A percentile compares a stretch with the other conserved stretches of the same genome.
Conservation (phyloP, 495 filamentous ascomycete species). For the Penicillium argentinense region DNA sequence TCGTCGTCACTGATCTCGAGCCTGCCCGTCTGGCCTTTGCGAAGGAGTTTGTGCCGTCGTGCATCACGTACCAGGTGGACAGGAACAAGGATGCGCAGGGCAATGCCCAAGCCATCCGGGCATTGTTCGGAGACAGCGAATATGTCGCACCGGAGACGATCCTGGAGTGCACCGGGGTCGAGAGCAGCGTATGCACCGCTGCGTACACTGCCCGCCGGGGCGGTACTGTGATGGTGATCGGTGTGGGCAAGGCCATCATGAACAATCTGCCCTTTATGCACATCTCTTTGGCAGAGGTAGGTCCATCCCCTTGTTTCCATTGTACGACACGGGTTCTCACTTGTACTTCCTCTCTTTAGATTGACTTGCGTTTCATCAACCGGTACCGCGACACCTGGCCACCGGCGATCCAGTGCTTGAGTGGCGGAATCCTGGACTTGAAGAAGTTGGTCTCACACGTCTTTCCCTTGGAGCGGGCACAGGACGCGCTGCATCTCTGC, state of each 20-base stretch:
- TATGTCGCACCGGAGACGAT: conserved; percentile 56
- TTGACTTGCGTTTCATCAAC: conserved; percentile 63
- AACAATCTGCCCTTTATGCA: conserved; percentile 69
- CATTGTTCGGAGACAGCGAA: conserved; percentile 46
- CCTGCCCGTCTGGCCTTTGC: conserved; percentile 56
- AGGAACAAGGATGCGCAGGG: conserved; percentile 42
- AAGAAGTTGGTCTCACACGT: conserved; percentile 70
- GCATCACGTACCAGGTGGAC: conserved; percentile 54
- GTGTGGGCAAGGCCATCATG: conserved; percentile 59
- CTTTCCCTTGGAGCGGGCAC: conserved; percentile 55
- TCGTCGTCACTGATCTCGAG: conserved; percentile 65
- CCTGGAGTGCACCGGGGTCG: conserved; percentile 64
- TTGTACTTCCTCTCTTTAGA: conserved; percentile 36
- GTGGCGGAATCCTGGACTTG: conserved; percentile 54
- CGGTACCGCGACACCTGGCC: conserved; percentile 66
- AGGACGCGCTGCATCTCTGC: conserved; percentile 53
- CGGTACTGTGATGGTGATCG: conserved; percentile 62
- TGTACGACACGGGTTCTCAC: too few relatives aligned
- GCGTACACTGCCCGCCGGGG: conserved; percentile 56
- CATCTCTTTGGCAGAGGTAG: conserved; percentile 54
- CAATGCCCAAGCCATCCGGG: conserved; percentile 53
- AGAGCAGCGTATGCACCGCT: conserved; percentile 58
- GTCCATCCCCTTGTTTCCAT: not conserved
- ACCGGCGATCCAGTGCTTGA: conserved; percentile 46
- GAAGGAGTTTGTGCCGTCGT: conserved; percentile 54